Evolutionary conservation across 331 rosid species (phyloP).

Genomic region (Saraca asoca): DNA sequence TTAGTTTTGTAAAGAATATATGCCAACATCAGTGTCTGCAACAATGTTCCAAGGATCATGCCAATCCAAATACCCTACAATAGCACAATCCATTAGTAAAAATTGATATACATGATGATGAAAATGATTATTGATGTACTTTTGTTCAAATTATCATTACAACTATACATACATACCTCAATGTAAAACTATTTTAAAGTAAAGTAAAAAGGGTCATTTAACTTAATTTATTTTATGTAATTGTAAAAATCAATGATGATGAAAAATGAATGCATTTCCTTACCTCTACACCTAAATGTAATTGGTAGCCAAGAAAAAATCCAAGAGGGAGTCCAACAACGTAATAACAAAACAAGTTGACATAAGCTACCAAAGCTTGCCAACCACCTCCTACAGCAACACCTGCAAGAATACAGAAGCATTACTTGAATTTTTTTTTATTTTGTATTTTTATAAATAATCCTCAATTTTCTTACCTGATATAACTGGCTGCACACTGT

Average conservation of each 20-base stretch:
- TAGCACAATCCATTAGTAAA: conserved; percentile 19
- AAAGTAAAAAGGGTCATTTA: too few relatives aligned
- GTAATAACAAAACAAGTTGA: conserved; percentile 79
- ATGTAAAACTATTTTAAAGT: too few relatives aligned
- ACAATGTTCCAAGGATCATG: conserved; percentile 78
- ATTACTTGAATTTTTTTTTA: too few relatives aligned
- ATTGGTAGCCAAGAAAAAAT: conserved; percentile 64
- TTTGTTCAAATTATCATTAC: too few relatives aligned
- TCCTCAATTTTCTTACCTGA: too few relatives aligned
- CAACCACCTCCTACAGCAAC: conserved; percentile 99
- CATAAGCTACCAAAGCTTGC: conserved; percentile 87
- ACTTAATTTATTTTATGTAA: too few relatives aligned
- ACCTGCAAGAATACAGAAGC: conserved; percentile 48
- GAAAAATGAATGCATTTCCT: neutral
- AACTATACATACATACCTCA: too few relatives aligned
- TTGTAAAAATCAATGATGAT: too few relatives aligned
- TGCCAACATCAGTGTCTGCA: conserved; percentile 73
- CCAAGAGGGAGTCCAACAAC: conserved; percentile 87
- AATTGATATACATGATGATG: too few relatives aligned
- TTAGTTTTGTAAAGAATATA: conserved; percentile 64
- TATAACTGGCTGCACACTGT: conserved; percentile 81
- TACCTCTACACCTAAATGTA: conserved; percentile 70
- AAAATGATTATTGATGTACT: too few relatives aligned
- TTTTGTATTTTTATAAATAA: too few relatives aligned
- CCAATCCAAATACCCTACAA: conserved; percentile 90